phyloP scores from a whole-genome alignment of 202 grass and related monocot species.

The Bolboschoenoplectus hybrid region DNA sequence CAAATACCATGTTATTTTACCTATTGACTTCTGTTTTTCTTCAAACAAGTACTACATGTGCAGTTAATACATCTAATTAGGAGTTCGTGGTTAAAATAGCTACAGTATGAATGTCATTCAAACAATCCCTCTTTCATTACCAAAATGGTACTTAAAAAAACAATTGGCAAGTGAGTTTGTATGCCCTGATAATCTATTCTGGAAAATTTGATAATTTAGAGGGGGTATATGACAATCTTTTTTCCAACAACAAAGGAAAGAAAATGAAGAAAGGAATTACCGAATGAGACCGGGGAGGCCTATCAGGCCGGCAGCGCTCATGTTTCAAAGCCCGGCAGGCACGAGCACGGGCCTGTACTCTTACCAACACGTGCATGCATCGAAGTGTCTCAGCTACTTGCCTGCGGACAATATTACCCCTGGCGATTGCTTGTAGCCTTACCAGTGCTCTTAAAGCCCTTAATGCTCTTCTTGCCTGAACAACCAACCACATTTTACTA shows the following conservation, averaged over 20 bases:
- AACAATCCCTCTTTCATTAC: neutral
- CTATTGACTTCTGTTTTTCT: neutral
- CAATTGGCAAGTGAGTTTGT: neutral
- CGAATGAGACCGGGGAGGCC: slow-evolving; percentile 17
- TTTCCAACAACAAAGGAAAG: neutral
- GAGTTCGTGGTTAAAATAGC: neutral
- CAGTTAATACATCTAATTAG: neutral
- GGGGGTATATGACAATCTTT: neutral
- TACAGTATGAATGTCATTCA: neutral
- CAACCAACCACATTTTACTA: slow-evolving; percentile 33
- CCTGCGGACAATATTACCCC: slow-evolving; percentile 92
- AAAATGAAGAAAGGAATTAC: neutral
- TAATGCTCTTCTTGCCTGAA: slow-evolving; percentile 85
- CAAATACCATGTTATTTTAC: neutral
- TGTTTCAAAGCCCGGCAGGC: slow-evolving; percentile 62
- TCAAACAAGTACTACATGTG: neutral
- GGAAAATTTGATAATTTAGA: neutral
- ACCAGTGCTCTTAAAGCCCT: slow-evolving; percentile 87
- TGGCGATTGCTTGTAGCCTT: slow-evolving; percentile 89
- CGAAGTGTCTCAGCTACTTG: slow-evolving; percentile 96
- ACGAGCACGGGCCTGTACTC: slow-evolving; percentile 79
- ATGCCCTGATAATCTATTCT: neutral
- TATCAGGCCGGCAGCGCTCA: slow-evolving; percentile 23
- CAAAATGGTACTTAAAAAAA: neutral
- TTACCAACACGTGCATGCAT: slow-evolving; percentile 89